Percentiles rank a stretch among this genome's conserved stretches.
Evolutionary conservation across 768 basidiomycete genomes (phyloP).

Genomic region (Boletellus ananas): DNA sequence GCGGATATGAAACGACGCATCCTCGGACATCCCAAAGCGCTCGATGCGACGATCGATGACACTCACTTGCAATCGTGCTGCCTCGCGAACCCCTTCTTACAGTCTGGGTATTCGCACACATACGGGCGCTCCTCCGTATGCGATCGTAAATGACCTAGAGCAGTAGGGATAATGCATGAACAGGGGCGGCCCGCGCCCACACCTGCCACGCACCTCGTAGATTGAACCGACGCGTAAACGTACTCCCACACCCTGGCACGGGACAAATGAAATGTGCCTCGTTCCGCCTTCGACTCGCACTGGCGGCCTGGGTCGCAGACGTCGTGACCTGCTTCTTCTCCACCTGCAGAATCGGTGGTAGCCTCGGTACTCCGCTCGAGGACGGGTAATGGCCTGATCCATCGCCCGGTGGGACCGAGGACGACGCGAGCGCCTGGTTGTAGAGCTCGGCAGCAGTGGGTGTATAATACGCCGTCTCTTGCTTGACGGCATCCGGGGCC

Average conservation of each 20-base stretch:
- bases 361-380: conserved; percentile 39
- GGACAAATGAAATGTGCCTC: conserved; percentile 93
- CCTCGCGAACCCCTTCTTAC: conserved; percentile 91
- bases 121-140: conserved; percentile 96
- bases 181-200: conserved; percentile 1
- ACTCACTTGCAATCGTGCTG: conserved; percentile 97
- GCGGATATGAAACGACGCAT: background rate
- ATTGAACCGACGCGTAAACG: conserved; percentile 94
- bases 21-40: background rate
- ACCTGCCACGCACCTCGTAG: conserved; percentile 55
- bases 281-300: conserved; percentile 83
- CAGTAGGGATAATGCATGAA: conserved; percentile 3
- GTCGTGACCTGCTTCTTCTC: conserved; percentile 96
- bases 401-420: conserved; percentile 22
- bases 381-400: conserved; percentile 29
- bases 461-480: conserved; percentile 43
- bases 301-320: conserved; percentile 87
- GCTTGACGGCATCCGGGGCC: conserved; percentile 34
- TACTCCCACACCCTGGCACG: conserved; percentile 92
- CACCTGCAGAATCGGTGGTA: conserved; percentile 85
- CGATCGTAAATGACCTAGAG: conserved; percentile 81
- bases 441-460: conserved; percentile 55
- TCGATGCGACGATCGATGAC: conserved; percentile 7
- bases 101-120: conserved; percentile 90
- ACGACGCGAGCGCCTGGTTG: conserved; percentile 40